Conservation (phyloP, 2,329 filamentous ascomycete genomes). For the Trichoderma endophyticum region DNA sequence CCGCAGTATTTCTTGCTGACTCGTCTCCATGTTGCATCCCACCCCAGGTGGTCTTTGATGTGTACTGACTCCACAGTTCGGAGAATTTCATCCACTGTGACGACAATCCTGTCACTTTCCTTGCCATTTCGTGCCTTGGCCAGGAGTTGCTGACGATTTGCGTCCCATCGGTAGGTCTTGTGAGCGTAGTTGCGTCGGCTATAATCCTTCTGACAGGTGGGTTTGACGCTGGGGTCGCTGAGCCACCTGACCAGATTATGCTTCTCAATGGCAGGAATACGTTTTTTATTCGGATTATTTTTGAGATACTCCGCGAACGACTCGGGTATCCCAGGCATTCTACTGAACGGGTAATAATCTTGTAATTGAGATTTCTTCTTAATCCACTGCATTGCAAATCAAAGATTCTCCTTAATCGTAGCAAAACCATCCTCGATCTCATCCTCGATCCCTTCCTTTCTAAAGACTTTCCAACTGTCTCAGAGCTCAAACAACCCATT, state of each 20-base stretch:
- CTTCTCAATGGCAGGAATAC: background rate
- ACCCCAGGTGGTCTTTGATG: conserved; percentile 18
- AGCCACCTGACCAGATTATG: background rate
- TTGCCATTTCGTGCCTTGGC: conserved; percentile 1
- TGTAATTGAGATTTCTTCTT: background rate
- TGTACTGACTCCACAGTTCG: conserved; percentile 15
- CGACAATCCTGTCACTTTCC: background rate
- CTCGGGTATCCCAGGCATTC: background rate
- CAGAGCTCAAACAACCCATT: background rate
- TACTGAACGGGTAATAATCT: background rate
- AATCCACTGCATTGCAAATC: background rate
- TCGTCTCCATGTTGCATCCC: conserved; percentile 21
- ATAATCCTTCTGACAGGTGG: conserved; percentile 14
- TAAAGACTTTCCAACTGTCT: background rate
- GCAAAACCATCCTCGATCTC: background rate
- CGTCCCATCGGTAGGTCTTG: conserved; percentile 20
- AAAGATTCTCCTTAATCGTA: background rate
- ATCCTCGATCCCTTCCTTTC: background rate
- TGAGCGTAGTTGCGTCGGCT: conserved; percentile 21
- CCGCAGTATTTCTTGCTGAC: conserved; percentile 19
- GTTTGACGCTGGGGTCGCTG: background rate
- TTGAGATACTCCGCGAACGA: background rate
- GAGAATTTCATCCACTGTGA: conserved; percentile 19
- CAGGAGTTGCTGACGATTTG: background rate
- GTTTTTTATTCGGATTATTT: background rate